Conservation (phyloP, 768 basidiomycete genomes). For the Boletus huronensis region DNA sequence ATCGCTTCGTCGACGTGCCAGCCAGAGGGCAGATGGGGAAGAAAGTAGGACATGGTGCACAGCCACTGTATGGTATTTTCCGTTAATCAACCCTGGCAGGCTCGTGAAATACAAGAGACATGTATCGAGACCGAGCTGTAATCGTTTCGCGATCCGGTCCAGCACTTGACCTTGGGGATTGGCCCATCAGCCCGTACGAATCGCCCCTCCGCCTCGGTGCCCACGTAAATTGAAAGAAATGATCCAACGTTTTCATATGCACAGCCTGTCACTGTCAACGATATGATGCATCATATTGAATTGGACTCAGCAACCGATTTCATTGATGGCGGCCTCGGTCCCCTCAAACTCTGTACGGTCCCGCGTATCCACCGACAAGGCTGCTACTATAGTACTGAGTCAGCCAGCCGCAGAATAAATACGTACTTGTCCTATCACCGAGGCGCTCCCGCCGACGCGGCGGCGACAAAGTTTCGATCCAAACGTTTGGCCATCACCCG, state of each 20-base stretch:
- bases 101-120: too few relatives aligned
- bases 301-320: neutral
- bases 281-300: neutral
- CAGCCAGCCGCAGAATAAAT: neutral
- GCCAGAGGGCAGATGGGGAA: constrained; percentile 83
- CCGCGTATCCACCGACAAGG: neutral
- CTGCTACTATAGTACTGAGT: too few relatives aligned
- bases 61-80: neutral
- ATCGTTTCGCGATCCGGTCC: too few relatives aligned
- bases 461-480: constrained; percentile 5
- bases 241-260: neutral
- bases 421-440: constrained; percentile 2
- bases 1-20: constrained; percentile 99
- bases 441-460: neutral
- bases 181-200: too few relatives aligned
- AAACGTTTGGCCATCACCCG: neutral
- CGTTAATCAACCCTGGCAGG: too few relatives aligned
- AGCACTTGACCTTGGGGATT: neutral
- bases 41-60: constrained; percentile 78
- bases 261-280: constrained; percentile 3
- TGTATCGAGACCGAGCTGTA: too few relatives aligned
- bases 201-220: too few relatives aligned
- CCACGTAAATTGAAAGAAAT: neutral
- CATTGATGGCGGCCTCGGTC: neutral
- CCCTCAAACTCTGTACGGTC: neutral